Evolutionary conservation across 768 basidiomycete genomes (phyloP).

Genomic region (Agrocybe pediades): DNA sequence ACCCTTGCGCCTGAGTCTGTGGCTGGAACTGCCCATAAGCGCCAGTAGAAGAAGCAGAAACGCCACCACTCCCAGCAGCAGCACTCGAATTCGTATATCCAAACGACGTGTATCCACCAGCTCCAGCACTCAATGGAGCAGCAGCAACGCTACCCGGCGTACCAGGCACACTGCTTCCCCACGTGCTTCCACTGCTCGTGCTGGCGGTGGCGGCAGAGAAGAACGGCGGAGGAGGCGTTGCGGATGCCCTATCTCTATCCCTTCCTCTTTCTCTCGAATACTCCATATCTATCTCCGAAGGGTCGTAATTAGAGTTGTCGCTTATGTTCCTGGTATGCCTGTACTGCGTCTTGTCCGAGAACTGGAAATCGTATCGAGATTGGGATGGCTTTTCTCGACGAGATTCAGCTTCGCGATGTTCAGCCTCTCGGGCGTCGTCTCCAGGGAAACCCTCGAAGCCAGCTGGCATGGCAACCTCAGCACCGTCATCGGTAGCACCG

Average conservation of each 20-base stretch:
- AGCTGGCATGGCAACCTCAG: constrained; percentile 7
- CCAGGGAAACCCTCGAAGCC: neutral
- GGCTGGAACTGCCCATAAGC: too few species aligned
- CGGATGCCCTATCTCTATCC: constrained; percentile 3
- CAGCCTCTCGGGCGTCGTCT: too few species aligned
- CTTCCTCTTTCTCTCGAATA: too few species aligned
- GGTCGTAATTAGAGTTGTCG: neutral
- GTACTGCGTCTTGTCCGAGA: constrained; percentile 4
- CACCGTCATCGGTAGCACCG: constrained; percentile 26
- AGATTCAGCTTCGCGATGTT: neutral
- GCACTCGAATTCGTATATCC: neutral
- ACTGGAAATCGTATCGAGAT: constrained; percentile 2
- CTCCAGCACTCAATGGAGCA: neutral
- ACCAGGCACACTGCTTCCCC: neutral
- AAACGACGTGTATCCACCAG: neutral
- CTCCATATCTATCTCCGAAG: neutral
- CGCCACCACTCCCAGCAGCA: too few species aligned
- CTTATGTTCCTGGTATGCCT: neutral
- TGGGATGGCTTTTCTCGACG: neutral
- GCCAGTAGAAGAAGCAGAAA: too few species aligned
- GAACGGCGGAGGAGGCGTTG: neutral
- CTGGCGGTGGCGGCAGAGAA: neutral
- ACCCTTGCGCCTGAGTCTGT: neutral
- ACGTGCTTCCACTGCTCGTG: constrained; percentile 3
- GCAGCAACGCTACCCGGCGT: neutral